These are phyloP conservation scores for Talinum fruticosum DNA, from an alignment of 148 eudicot species.

Conservation along the genomic window DNA sequence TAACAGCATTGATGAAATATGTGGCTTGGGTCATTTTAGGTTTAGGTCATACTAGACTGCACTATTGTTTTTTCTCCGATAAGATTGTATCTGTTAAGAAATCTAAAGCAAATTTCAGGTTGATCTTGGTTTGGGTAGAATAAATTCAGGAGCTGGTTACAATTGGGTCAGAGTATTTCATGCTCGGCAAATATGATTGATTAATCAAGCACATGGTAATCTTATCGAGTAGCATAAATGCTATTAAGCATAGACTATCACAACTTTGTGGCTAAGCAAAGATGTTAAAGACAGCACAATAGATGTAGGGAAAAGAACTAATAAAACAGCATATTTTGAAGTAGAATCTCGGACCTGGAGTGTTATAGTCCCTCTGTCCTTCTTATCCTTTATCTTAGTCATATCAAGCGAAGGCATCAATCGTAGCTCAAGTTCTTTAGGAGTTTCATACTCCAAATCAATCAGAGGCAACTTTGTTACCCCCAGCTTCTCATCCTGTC, in stretches of 20 bases:
- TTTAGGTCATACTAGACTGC: neutral
- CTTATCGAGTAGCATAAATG: neutral
- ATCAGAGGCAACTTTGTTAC: slow-evolving; percentile 59
- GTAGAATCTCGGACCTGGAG: slow-evolving; percentile 43
- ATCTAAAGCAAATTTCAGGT: neutral
- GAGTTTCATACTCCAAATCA: slow-evolving; percentile 58
- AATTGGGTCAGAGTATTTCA: too few relatives aligned
- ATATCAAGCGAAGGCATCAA: slow-evolving; percentile 73
- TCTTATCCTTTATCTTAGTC: slow-evolving; percentile 80
- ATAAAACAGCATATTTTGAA: neutral
- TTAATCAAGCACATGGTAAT: neutral
- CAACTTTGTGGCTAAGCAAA: neutral
- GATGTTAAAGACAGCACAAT: neutral
- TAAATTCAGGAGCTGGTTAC: neutral
- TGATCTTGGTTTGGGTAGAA: neutral
- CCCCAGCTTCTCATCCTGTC: slow-evolving; percentile 86
- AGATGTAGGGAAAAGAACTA: neutral
- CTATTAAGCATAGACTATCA: neutral
- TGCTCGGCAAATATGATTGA: neutral
- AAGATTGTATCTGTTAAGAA: too few relatives aligned
- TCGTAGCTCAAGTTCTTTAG: slow-evolving; percentile 61
- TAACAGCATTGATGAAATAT: neutral
- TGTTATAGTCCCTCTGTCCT: slow-evolving; percentile 87
- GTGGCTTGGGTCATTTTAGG: neutral
- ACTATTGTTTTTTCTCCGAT: neutral